Base-by-base conservation (phyloP, 2,329 filamentous ascomycete genomes). In the Karstenula rhodostoma region DNA sequence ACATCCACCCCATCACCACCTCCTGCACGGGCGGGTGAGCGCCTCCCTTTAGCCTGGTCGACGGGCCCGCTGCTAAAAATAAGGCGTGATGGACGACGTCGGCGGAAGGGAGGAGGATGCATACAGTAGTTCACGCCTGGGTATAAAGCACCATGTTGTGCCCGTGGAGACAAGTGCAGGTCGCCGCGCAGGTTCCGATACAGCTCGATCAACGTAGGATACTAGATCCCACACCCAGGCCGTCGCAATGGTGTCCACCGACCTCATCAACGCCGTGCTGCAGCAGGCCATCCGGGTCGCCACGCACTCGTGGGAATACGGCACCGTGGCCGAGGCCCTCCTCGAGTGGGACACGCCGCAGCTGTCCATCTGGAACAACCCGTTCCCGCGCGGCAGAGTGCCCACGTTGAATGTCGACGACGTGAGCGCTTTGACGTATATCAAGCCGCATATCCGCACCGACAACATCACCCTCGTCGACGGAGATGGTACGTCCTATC, bases 221-320 rank as follows among this genome's bases (percentile, higher is more conserved):
- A n/a, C n/a, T n/a, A n/a, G n/a, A n/a, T n/a, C n/a, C n/a, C n/a
- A n/a, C n/a, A n/a, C n/a, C n/a, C n/a, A n/a, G n/a, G n/a, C n/a
- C n/a, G n/a, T n/a, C 23, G 47, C 33, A 23, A 68, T 69, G 62
- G 62, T 69, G 79, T 92, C 88, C 12, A 90, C 90, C 80, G 91
- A 57, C 9, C 4, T 68, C 1, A 59, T 74, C 27, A 52, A 62
- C 17, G 67, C 60, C 37, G 65, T 71, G 8, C 67, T 73, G 5
- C 25, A 58, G 7, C 72, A 75, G 56, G 76, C 75, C 29, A 65
- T 73, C 49, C 54, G 63, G 10, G 66, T 76, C 9, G 73, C 79
- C 23, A 70, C 70, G 1, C 78, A 79, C 60, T 77, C 74, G 61
- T 80, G 78, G 79, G 80, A 82, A 62, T 78, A 77, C 44, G 78